Percentiles rank a stretch among this genome's conserved stretches.
Evolutionary conservation across 495 filamentous ascomycete species (phyloP).

Genomic region (Extremus antarcticus): DNA sequence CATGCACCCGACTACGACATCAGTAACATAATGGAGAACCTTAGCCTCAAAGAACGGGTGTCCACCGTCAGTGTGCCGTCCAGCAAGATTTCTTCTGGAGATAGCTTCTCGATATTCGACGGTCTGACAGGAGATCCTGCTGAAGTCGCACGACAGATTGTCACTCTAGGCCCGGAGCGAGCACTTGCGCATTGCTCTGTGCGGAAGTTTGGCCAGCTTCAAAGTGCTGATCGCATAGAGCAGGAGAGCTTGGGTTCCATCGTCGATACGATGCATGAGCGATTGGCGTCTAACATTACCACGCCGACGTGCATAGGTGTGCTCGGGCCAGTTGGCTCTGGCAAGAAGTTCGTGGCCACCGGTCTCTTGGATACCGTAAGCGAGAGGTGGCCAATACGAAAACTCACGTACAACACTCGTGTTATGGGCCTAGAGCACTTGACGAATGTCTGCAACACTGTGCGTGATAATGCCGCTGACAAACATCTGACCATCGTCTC

Average conservation of each 20-base stretch:
- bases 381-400: not conserved
- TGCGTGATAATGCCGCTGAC: constrained; percentile 13
- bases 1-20: constrained; percentile 14
- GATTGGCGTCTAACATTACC: constrained; percentile 2
- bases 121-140: constrained; percentile 17
- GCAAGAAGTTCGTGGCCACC: constrained; percentile 17
- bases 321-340: constrained; percentile 12
- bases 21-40: constrained; percentile 9
- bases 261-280: constrained; percentile 14
- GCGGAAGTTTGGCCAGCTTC: constrained; percentile 9
- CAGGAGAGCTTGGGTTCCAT: constrained; percentile 17
- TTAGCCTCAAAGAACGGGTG: not conserved
- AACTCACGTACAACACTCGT: constrained; percentile 13
- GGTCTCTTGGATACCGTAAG: constrained; percentile 8
- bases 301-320: constrained; percentile 18
- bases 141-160: constrained; percentile 20
- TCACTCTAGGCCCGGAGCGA: constrained; percentile 9
- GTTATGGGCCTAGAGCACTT: constrained; percentile 5
- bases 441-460: constrained; percentile 9
- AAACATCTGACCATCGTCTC: constrained; percentile 11
- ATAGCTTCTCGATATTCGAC: constrained; percentile 20
- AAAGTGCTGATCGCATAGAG: constrained; percentile 14
- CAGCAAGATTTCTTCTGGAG: constrained; percentile 14
- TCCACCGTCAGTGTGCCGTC: constrained; percentile 18
- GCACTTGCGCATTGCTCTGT: constrained; percentile 14